These are phyloP conservation scores for Orobanche coerulescens DNA, from an alignment of 257 asterid genomes.

Conservation along the genomic window DNA sequence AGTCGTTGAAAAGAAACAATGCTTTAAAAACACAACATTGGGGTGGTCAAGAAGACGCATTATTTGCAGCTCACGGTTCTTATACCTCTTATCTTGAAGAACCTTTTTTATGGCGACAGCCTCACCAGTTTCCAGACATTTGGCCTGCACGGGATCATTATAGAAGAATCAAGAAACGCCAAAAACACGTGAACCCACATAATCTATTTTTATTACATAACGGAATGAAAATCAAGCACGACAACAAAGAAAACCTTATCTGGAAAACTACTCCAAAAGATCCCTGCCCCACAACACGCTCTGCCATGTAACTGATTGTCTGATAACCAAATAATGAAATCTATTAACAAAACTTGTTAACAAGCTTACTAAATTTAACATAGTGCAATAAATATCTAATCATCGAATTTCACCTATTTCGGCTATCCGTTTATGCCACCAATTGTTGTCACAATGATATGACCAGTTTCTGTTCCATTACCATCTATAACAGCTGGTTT, in stretches of 20 bases:
- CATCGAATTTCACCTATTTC: conserved; percentile 63
- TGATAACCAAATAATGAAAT: conserved; percentile 16
- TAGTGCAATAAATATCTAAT: not conserved
- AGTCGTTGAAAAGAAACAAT: conserved; percentile 74
- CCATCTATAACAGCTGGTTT: conserved; percentile 68
- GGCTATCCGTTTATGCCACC: conserved; percentile 71
- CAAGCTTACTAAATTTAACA: not conserved
- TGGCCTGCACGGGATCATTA: conserved; percentile 42
- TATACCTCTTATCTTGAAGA: conserved; percentile 84
- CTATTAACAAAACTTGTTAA: not conserved
- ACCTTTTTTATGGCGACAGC: conserved; percentile 85
- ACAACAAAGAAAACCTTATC: conserved; percentile 28
- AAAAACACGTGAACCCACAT: not conserved
- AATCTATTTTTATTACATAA: not conserved
- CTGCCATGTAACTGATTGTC: conserved; percentile 88
- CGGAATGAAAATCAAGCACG: conserved; percentile 11
- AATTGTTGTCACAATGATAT: conserved; percentile 70
- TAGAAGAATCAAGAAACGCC: not conserved
- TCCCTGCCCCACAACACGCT: conserved; percentile 78
- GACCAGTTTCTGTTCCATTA: conserved; percentile 76
- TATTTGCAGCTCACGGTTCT: conserved; percentile 78
- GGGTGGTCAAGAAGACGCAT: conserved; percentile 87
- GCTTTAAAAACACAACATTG: conserved; percentile 56
- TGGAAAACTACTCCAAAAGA: conserved; percentile 86
- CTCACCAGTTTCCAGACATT: conserved; percentile 83